Percentiles rank a stretch among this genome's conserved stretches.
Evolutionary conservation across 352 stramenopile species (phyloP).

Genomic region (Phytophthora brassicae): DNA sequence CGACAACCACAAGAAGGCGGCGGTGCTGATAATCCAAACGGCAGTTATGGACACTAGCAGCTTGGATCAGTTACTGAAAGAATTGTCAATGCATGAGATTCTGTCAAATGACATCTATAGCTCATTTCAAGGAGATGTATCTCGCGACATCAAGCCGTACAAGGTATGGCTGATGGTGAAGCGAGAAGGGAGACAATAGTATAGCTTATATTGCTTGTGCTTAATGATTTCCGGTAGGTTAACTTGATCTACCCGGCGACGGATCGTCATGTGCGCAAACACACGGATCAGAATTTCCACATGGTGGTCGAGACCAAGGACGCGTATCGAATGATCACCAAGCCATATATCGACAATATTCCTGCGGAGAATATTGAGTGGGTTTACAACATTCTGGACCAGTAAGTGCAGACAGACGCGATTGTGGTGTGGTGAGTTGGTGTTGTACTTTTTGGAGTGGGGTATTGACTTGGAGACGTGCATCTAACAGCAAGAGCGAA

Average conservation of each 20-base stretch:
- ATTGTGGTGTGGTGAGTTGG: not conserved
- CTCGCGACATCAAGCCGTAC: constrained; percentile 67
- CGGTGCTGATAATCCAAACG: constrained; percentile 72
- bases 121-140: constrained; percentile 70
- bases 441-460: not conserved
- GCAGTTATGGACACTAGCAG: constrained; percentile 52
- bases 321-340: constrained; percentile 76
- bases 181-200: not conserved
- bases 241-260: constrained; percentile 85
- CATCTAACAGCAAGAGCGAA: constrained; percentile 65
- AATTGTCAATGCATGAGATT: constrained; percentile 69
- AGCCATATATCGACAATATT: constrained; percentile 77
- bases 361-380: constrained; percentile 79
- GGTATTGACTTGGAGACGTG: constrained; percentile 3
- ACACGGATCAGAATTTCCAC: constrained; percentile 83
- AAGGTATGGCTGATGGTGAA: constrained; percentile 42
- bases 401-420: constrained; percentile 46
- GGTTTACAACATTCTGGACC: constrained; percentile 89
- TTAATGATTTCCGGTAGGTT: constrained; percentile 34
- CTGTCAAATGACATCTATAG: constrained; percentile 86
- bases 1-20: constrained; percentile 58
- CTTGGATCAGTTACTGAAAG: constrained; percentile 44
- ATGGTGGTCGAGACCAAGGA: constrained; percentile 81
- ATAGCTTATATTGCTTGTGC: not conserved
- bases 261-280: constrained; percentile 77